Base-by-base conservation (phyloP, 495 filamentous ascomycete genomes). In the Cladorrhinum samala region DNA sequence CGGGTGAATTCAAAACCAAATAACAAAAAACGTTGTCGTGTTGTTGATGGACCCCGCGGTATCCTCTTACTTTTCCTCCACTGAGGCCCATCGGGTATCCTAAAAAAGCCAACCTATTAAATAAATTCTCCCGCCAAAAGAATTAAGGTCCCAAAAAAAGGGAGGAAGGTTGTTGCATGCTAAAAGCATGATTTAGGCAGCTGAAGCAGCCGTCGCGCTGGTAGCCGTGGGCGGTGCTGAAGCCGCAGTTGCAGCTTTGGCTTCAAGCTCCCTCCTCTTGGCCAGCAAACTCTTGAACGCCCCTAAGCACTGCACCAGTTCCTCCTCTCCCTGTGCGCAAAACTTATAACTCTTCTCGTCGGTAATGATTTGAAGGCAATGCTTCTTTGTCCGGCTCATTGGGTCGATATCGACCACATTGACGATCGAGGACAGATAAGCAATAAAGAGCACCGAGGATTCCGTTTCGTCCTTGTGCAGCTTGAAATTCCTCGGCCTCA, bases 391-490 rank as follows among this genome's bases (percentile, higher is more conserved):
- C 55, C 81, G 84, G 42, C 87, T 93, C 58, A 93, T 68, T 0
- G 92, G 85, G 55, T 97, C 89, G 47, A 95, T 87, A 51, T 98
- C 93, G 24, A 96, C 90, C 19, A 88, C 93, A 60, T 95, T 87
- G 62, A 97, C 86, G 53, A 98, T 83, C 38, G 79, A 83, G 5
- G 82, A 75, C 60, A 96, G 79, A 2, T 86, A 83, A 42, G 96
- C 75, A 60, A 98, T 85, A 49, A 91, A 85, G 53, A 86, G 72
- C 2, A 92, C 88, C 16, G 87, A 86, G 66, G 96, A 96, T 72
- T 98, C 93, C 68, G 83, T 68, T 25, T 94, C 91, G 60, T 91
- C 85, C 69, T 96, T 97, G 73, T 98, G 97, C 18, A 97, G 82
- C 6, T 89, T 87, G 44, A 97, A 69, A 49, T 88, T 88, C 54